Percentiles rank a stretch among this genome's conserved stretches.
phyloP scores from a whole-genome alignment of 345 rosid species.

The Eutrema heterophyllum region DNA sequence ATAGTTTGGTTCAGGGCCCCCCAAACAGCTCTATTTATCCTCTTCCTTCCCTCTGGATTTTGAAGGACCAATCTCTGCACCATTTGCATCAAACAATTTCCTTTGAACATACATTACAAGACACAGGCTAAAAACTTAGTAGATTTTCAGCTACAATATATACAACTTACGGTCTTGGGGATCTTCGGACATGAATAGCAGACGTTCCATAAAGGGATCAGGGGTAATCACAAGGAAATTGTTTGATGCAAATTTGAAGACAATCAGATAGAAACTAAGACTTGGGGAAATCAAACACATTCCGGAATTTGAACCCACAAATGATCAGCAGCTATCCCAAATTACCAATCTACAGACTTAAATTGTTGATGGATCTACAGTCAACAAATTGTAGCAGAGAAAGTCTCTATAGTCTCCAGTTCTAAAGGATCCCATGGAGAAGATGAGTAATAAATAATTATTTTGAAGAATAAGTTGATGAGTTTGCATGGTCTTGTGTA shows the following conservation, averaged over 20 bases:
- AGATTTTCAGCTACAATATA: not conserved
- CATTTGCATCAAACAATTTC: not conserved
- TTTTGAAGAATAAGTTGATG: no score
- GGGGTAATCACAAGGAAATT: conserved; percentile 48
- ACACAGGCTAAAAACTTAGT: no score
- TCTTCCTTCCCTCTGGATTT: conserved; percentile 65
- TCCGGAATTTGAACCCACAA: not conserved
- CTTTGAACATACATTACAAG: not conserved
- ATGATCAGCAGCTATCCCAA: not conserved
- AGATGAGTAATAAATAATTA: no score
- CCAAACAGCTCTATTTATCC: conserved; percentile 85
- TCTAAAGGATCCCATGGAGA: no score
- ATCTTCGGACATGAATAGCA: conserved; percentile 70
- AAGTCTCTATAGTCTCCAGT: not conserved
- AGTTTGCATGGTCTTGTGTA: no score
- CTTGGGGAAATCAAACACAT: not conserved
- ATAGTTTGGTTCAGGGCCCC: conserved; percentile 76
- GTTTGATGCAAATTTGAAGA: no score
- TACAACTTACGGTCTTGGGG: conserved; percentile 55
- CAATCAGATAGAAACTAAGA: not conserved
- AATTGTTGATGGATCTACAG: conserved; percentile 1
- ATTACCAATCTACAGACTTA: not conserved
- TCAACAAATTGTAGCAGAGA: conserved; percentile 1
- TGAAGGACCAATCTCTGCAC: conserved; percentile 54
- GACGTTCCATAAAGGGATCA: conserved; percentile 88